phyloP scores from a whole-genome alignment of 208 protist species.

The Balamuthia mandrillaris region DNA sequence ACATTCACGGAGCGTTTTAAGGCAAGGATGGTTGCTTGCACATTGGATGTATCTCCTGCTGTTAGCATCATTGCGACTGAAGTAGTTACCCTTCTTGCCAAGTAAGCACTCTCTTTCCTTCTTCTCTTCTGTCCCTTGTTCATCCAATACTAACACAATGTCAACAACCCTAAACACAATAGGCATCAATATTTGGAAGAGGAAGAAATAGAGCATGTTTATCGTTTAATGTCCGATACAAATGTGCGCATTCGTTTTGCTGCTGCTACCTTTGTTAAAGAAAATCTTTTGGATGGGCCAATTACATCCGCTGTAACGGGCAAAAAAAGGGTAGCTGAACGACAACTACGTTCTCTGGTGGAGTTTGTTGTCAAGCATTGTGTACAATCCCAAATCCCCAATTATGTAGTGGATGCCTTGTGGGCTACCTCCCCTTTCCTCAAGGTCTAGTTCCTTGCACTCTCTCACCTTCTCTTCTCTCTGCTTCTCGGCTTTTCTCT shows the following conservation, averaged over 20 bases:
- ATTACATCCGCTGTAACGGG: neutral
- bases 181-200: neutral
- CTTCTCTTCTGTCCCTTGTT: neutral
- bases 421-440: neutral
- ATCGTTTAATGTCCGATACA: slow-evolving; percentile 15
- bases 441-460: no score
- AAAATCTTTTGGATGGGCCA: neutral
- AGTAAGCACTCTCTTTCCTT: neutral
- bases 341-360: neutral
- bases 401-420: slow-evolving; percentile 31
- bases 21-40: slow-evolving; percentile 8
- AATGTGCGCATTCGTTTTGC: slow-evolving; percentile 25
- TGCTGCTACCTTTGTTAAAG: slow-evolving; percentile 12
- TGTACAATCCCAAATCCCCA: slow-evolving; percentile 25
- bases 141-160: neutral
- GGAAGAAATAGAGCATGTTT: neutral
- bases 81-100: neutral
- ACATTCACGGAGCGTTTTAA: slow-evolving; percentile 34
- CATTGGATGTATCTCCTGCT: neutral
- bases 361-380: slow-evolving; percentile 8
- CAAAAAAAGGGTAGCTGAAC: neutral
- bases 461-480: no score
- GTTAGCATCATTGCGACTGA: neutral
- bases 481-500: no score
- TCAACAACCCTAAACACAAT: neutral